These are phyloP conservation scores for barrel medic (Medicago truncatula) DNA, from an alignment of 306 rosid species.

Conservation along the genomic window DNA sequence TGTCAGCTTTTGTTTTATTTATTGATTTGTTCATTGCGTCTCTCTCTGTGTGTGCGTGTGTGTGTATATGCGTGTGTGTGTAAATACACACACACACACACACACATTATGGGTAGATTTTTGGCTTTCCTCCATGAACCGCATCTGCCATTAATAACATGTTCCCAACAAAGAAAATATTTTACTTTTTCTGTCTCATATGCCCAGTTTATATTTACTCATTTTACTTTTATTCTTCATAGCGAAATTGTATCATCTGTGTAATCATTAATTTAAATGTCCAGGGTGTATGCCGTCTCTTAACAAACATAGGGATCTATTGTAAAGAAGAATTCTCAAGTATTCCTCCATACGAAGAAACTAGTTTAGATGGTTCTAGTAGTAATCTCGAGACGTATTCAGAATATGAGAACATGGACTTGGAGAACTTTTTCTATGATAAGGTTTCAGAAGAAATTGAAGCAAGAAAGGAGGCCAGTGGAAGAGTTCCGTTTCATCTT, in stretches of 20 bases:
- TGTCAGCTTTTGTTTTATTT: background rate
- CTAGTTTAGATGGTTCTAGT: constrained; percentile 70
- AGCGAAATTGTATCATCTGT: constrained; percentile 20
- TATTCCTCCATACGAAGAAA: constrained; percentile 65
- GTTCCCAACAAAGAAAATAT: background rate
- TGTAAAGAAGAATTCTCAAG: constrained; percentile 74
- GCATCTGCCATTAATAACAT: background rate
- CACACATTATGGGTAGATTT: background rate
- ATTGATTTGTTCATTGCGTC: too few species aligned
- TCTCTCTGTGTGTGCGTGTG: too few species aligned
- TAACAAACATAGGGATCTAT: constrained; percentile 75
- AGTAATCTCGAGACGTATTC: constrained; percentile 74
- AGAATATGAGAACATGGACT: constrained; percentile 90
- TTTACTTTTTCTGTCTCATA: constrained; percentile 16
- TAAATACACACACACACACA: too few species aligned
- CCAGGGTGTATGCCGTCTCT: constrained; percentile 89
- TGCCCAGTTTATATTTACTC: constrained; percentile 17
- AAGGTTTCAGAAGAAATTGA: constrained; percentile 90
- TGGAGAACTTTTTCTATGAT: constrained; percentile 83
- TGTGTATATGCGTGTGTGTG: too few species aligned
- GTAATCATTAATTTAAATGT: constrained; percentile 43
- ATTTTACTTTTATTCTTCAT: constrained; percentile 30
- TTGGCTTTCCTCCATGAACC: background rate
- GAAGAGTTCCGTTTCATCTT: constrained; percentile 78
- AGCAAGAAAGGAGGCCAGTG: constrained; percentile 78